phyloP scores from a whole-genome alignment of 306 rosid genomes.

The Crotalaria pallida region DNA sequence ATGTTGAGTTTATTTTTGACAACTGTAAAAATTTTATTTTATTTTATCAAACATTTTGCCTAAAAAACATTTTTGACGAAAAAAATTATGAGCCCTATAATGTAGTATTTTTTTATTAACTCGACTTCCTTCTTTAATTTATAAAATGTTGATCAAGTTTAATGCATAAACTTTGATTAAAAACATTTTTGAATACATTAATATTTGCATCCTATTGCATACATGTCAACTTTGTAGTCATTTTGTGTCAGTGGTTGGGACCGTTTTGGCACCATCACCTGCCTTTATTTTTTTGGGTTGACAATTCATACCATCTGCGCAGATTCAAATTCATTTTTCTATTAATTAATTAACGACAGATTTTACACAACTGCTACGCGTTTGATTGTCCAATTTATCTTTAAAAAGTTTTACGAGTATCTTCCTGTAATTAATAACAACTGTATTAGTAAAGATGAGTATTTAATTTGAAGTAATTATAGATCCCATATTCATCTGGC shows the following conservation, averaged over 20 bases:
- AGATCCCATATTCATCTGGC: not conserved
- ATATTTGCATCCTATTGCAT: not conserved
- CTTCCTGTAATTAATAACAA: not conserved
- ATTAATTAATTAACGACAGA: not conserved
- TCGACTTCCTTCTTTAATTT: no score
- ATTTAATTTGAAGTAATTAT: no score
- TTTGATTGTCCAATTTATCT: not conserved
- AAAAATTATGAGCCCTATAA: no score
- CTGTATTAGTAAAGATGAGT: not conserved
- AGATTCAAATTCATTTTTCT: not conserved
- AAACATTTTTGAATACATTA: no score
- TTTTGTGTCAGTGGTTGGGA: not conserved
- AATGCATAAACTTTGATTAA: no score
- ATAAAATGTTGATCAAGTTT: no score
- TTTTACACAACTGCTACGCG: not conserved
- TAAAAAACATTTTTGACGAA: no score
- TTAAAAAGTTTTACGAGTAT: no score
- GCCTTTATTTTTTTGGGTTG: not conserved
- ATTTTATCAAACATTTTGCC: no score
- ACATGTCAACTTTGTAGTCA: not conserved
- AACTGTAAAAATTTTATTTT: no score
- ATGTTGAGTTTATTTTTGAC: no score
- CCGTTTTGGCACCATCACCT: not conserved
- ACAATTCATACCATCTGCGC: not conserved
- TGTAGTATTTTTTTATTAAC: no score